Evolutionary conservation across 345 rosid genomes (phyloP), one percentile per base, ranked within the genome.

Genomic region (Lepidium aucheri): DNA sequence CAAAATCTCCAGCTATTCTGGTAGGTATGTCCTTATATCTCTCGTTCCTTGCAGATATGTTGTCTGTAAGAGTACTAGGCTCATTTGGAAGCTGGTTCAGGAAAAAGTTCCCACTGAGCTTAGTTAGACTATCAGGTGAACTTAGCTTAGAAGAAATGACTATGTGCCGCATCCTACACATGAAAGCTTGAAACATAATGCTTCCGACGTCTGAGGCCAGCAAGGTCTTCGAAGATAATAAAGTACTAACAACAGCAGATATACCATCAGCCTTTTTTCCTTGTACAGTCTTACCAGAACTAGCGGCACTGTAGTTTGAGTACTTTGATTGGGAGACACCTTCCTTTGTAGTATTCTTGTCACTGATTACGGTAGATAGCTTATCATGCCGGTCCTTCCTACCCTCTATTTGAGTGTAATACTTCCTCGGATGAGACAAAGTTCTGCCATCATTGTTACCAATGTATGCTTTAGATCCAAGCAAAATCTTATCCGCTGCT

Each of bases 1-100:
- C 97, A 77, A 82, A 62, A 82, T 87, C 96, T 70, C 97, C 93
- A 69, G 96, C 97, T 76, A 85, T 89, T 83, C 96, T 83, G 69
- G 86, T 85, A 22, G 99, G 96, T 70, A 89, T 79, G 51, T 91
- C 99, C 82, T 90, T 93, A 78, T 84, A 86, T 63, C 76, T 65
- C 65, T 90, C 92, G 60, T 75, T 84, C 84, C 86, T 83, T 78
- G 82, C 72, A 76, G 95, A 86, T 73, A 84, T 56, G 71, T 80
- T 83, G 73, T 91, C 97, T 16, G 90, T 80, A 87, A 83, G 76
- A 51, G 83, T 81, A 78, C 92, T 85, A 22, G 77, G 87, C 61
- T 87, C 97, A 81, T 86, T 85, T 30, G 88, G 81, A 46, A 87
- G 74, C 67, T 84, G 95, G 80, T 80, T 88, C 73, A 85, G 60